Evolutionary conservation across 768 basidiomycete genomes (phyloP), one percentile per base, ranked within the genome.

Genomic region (Panaeolus papilionaceus): DNA sequence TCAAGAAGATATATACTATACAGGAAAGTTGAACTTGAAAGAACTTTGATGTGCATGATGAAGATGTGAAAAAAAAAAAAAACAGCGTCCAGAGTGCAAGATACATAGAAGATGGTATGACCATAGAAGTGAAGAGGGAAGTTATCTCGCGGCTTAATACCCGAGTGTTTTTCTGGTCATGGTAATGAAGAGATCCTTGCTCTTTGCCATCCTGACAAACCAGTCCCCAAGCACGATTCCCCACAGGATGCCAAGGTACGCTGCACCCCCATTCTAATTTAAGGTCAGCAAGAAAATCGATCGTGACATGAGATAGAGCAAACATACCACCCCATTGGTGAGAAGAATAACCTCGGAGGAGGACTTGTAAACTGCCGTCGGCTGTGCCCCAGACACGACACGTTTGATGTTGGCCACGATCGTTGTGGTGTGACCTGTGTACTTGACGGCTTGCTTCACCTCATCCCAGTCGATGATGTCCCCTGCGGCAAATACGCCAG

Each of bases 391-490:
- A 10, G 74, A 67, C 9, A 81, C 64, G 44, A 74, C 73, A 8
- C 69, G 71, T 6, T 86, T 37, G 12, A 90, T 74, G 69, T 91
- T 91, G 14, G 79, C 75, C 8, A 79, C 79, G 20, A 85, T 80
- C 28, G 89, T 70, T 0, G 67, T 70, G 0, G 74, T 76, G 54
- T 91, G 89, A 3, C 75, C 78, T 0, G 62, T 68, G 2, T 79
- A 79, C 71, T 91, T 91, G 28, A 71, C 71, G 23, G 78, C 69
- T 61, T 82, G 89, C 72, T 91, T 91, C 72, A 90, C 86, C 74
- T 92, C 91, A 0, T 76, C 65, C 80, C 85, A 87, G 54, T 89
- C 88, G 69, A 88, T 83, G 69, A 89, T 82, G 71, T 92, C 91
- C 2, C 91, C 91, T 1, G 79, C 81, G 0, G 90, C 91, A 66